Evolutionary conservation across 768 basidiomycete genomes (phyloP).

Genomic region (Mycena rebaudengoi): DNA sequence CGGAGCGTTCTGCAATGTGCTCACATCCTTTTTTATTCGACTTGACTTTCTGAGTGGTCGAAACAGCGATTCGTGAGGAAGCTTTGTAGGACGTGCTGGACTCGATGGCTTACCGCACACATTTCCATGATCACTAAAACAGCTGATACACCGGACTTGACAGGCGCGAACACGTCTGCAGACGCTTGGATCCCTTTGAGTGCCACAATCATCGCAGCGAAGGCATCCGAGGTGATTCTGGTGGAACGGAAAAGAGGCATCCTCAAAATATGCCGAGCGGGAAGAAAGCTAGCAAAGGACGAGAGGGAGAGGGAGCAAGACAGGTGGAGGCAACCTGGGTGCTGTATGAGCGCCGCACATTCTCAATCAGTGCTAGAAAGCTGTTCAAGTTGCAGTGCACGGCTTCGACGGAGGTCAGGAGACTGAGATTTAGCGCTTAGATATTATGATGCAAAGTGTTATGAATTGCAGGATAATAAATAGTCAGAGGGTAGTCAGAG

Average conservation of each 20-base stretch:
- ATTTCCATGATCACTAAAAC: background rate
- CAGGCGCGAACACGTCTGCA: background rate
- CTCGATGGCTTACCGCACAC: background rate
- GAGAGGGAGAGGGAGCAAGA: too few species aligned
- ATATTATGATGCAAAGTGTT: too few species aligned
- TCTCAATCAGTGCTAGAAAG: too few species aligned
- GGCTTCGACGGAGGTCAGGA: too few species aligned
- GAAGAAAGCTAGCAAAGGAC: too few species aligned
- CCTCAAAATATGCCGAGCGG: too few species aligned
- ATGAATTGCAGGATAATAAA: too few species aligned
- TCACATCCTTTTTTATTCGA: slow-evolving; percentile 9
- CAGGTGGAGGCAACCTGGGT: too few species aligned
- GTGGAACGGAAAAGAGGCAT: background rate
- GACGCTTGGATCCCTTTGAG: background rate
- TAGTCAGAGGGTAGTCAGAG: too few species aligned
- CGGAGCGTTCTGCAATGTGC: background rate
- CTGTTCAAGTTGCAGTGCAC: too few species aligned
- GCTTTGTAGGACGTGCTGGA: background rate
- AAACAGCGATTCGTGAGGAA: background rate
- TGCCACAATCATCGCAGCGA: background rate
- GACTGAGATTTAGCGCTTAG: too few species aligned
- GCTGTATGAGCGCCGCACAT: too few species aligned
- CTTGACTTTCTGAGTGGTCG: slow-evolving; percentile 12
- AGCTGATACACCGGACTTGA: background rate
- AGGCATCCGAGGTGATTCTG: background rate